Evolutionary conservation across 192 early-diverging fungal species (phyloP).

Genomic region (Chytriomyces sp.): DNA sequence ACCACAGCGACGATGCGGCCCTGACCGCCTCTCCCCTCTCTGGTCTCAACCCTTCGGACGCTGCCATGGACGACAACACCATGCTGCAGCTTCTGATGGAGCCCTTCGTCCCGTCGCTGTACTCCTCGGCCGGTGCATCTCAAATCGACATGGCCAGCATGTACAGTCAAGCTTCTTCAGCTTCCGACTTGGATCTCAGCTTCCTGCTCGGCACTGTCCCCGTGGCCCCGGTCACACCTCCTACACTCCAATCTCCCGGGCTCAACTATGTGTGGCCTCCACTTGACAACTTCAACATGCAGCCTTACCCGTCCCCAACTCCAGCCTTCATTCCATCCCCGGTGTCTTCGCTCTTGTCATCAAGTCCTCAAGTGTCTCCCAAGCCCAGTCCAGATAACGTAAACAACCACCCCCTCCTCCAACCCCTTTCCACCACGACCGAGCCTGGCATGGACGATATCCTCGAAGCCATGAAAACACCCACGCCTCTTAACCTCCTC

Average conservation of each 20-base stretch:
- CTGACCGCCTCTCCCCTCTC: neutral
- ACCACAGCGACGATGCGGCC: neutral
- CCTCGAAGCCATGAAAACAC: neutral
- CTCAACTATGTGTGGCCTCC: no score
- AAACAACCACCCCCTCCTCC: neutral
- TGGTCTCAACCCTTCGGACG: neutral
- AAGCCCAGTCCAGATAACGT: neutral
- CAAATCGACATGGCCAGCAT: no score
- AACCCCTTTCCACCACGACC: neutral
- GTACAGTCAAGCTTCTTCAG: no score
- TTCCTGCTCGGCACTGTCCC: no score
- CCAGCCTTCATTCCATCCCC: neutral
- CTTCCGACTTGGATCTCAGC: no score
- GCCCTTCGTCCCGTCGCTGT: no score
- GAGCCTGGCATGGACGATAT: neutral
- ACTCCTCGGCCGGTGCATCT: no score
- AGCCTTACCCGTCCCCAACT: neutral
- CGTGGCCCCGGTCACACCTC: no score
- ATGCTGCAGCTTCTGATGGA: neutral
- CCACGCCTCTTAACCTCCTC: neutral
- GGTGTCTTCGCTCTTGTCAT: no score
- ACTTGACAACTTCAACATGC: no score
- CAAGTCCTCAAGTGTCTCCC: no score
- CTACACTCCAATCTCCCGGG: neutral
- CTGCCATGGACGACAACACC: neutral